phyloP scores from a whole-genome alignment of 2,329 filamentous ascomycete species.

The Zymoseptoria pseudotritici region DNA sequence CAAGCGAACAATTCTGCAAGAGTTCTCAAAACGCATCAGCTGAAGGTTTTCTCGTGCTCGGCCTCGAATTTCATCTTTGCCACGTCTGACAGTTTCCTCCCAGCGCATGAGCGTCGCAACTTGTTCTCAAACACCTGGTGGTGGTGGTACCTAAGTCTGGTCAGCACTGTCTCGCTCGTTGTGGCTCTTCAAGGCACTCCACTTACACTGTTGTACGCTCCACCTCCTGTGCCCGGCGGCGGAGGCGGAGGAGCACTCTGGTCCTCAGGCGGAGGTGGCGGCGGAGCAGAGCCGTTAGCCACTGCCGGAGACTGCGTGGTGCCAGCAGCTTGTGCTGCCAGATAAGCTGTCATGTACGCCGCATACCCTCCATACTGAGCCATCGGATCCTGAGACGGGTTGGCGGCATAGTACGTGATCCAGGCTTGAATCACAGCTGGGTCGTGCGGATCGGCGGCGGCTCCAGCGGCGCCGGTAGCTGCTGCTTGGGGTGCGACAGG shows the following conservation, averaged over 20 bases:
- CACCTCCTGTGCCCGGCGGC: slow-evolving; percentile 1
- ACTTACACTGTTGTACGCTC: not conserved
- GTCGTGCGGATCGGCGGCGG: slow-evolving; percentile 20
- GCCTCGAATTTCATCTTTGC: too few relatives aligned
- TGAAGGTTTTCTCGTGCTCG: too few relatives aligned
- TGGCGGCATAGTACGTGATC: slow-evolving; percentile 73
- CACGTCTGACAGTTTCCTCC: too few relatives aligned
- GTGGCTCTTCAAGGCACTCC: too few relatives aligned
- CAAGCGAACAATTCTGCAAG: too few relatives aligned
- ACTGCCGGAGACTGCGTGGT: slow-evolving; percentile 4
- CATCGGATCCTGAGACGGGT: slow-evolving; percentile 77
- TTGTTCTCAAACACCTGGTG: not conserved
- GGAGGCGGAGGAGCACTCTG: slow-evolving; percentile 8
- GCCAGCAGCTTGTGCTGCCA: slow-evolving; percentile 9
- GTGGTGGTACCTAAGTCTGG: not conserved
- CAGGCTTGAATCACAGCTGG: slow-evolving; percentile 50
- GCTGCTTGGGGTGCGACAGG: slow-evolving; percentile 17
- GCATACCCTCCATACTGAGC: slow-evolving; percentile 75
- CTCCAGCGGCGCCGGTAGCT: slow-evolving; percentile 25
- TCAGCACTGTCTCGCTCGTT: not conserved
- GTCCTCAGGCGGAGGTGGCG: slow-evolving; percentile 3
- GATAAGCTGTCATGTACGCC: slow-evolving; percentile 18
- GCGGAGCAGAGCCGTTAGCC: slow-evolving; percentile 4
- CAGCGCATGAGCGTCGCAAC: not conserved
- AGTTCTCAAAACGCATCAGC: too few relatives aligned